A percentile compares a stretch with the other conserved stretches of the same genome.
These are phyloP conservation scores for Eucalyptus rudis DNA, from an alignment of 345 rosid genomes.

Conservation along the genomic window DNA sequence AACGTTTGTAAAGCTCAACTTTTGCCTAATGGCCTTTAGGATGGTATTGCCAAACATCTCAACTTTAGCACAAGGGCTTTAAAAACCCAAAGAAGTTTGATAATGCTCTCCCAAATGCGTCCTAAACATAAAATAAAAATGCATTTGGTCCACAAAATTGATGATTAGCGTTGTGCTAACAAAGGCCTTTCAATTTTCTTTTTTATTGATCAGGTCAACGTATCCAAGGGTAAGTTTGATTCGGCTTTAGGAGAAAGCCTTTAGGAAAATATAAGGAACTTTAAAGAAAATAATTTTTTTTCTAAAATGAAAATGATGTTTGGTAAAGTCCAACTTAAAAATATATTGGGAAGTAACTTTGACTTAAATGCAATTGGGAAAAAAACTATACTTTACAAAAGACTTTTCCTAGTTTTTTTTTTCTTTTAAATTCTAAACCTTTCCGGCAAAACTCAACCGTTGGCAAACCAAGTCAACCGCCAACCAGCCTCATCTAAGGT, in stretches of 20 bases:
- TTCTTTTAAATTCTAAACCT: accelerated
- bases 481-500: accelerated
- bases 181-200: background rate
- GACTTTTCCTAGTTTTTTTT: background rate
- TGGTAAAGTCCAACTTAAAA: too few relatives aligned
- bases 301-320: too few relatives aligned
- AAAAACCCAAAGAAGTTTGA: background rate
- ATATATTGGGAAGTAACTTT: background rate
- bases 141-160: background rate
- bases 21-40: background rate
- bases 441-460: accelerated
- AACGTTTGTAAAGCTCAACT: background rate
- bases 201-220: accelerated
- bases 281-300: too few relatives aligned
- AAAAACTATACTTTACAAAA: too few relatives aligned
- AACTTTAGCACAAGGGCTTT: background rate
- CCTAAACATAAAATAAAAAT: background rate
- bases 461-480: accelerated
- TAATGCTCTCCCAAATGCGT: background rate
- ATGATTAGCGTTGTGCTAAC: background rate
- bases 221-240: background rate
- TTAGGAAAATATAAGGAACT: too few relatives aligned
- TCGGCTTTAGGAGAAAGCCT: accelerated
- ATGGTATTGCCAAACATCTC: background rate
- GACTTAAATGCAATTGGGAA: background rate